phyloP scores from a whole-genome alignment of 148 eudicot species.

The Nepenthes gracilis region DNA sequence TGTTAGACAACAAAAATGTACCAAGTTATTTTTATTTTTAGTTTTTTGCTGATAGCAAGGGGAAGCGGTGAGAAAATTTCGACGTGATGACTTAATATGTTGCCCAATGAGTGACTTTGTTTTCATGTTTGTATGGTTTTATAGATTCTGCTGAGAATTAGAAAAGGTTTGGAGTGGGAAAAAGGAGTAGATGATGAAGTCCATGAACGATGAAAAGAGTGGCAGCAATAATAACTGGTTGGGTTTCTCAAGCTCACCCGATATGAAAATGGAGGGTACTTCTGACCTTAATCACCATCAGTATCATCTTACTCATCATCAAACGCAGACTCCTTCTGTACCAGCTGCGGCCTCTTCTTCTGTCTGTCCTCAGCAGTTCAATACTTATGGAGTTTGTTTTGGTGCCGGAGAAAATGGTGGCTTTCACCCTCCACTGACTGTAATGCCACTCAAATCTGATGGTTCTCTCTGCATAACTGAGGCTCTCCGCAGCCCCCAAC shows the following conservation, averaged over 20 bases:
- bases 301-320: background rate
- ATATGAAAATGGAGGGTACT: too few relatives aligned
- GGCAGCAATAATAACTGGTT: background rate
- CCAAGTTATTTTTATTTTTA: too few relatives aligned
- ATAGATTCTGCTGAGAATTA: background rate
- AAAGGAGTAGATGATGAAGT: background rate
- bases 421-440: constrained; percentile 28
- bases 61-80: too few relatives aligned
- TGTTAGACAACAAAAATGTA: too few relatives aligned
- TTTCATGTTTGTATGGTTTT: background rate
- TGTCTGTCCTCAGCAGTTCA: constrained; percentile 10
- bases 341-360: background rate
- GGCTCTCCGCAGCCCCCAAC: too few relatives aligned
- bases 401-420: constrained; percentile 20
- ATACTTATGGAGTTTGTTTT: constrained; percentile 7
- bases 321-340: background rate
- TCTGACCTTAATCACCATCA: background rate
- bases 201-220: background rate
- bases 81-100: background rate
- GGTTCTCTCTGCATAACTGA: constrained; percentile 16
- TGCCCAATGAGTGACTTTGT: background rate
- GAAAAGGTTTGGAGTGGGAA: background rate
- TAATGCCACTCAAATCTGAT: constrained; percentile 26
- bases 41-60: too few relatives aligned
- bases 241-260: background rate